A percentile compares a stretch with the other conserved stretches of the same genome.
phyloP scores from a whole-genome alignment of 305 asterid species.

The Salvia sclarea region DNA sequence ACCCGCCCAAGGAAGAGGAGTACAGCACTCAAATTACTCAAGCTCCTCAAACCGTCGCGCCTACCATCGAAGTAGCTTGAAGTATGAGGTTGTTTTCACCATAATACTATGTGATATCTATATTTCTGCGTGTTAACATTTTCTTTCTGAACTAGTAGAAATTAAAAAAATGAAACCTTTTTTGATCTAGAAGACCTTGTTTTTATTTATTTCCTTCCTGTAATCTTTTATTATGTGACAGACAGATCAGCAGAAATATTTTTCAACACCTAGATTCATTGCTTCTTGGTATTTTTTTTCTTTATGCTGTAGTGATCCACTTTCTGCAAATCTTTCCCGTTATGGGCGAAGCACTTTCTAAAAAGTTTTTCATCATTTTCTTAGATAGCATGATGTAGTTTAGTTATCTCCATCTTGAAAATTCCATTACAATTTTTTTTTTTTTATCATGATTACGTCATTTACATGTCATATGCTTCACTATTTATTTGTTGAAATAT shows the following conservation, averaged over 20 bases:
- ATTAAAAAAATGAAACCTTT: slow-evolving; percentile 2
- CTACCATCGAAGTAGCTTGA: slow-evolving; percentile 36
- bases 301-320: slow-evolving; percentile 9
- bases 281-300: not conserved
- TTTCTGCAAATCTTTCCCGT: slow-evolving; percentile 1
- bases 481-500: no score
- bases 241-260: not conserved
- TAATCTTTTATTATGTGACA: slow-evolving; percentile 16
- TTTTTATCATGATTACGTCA: slow-evolving; percentile 27
- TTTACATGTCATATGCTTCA: slow-evolving; percentile 20
- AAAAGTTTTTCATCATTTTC: not conserved
- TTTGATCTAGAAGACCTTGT: not conserved
- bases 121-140: not conserved
- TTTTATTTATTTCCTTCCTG: not conserved
- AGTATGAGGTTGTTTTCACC: not conserved
- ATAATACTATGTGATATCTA: not conserved
- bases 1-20: slow-evolving; percentile 63
- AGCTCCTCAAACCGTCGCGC: slow-evolving; percentile 32
- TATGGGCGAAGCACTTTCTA: slow-evolving; percentile 17
- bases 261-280: not conserved
- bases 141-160: slow-evolving; percentile 6
- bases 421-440: not conserved
- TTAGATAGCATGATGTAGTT: not conserved
- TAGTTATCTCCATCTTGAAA: not conserved
- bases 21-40: not conserved